A percentile compares a stretch with the other conserved stretches of the same genome.
phyloP scores from a whole-genome alignment of 768 basidiomycete genomes.

The Russula sp. region DNA sequence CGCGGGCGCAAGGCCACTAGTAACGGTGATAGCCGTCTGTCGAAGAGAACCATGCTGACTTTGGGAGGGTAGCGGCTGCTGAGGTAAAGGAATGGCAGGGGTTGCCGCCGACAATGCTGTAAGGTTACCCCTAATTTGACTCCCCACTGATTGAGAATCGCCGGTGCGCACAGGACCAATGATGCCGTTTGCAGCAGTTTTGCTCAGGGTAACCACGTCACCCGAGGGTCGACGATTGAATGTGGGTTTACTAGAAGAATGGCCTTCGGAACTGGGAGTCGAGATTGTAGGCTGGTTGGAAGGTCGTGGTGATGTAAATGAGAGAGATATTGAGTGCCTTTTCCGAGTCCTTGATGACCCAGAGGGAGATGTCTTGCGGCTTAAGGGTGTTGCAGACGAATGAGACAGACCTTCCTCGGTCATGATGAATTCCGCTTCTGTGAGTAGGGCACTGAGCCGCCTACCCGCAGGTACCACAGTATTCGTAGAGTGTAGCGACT shows the following conservation, averaged over 20 bases:
- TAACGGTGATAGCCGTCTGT: slow-evolving; percentile 69
- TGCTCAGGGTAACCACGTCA: slow-evolving; percentile 36
- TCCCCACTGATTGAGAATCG: slow-evolving; percentile 31
- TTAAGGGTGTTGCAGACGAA: slow-evolving; percentile 12
- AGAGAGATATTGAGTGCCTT: slow-evolving; percentile 61
- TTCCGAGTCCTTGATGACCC: slow-evolving; percentile 43
- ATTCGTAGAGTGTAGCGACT: slow-evolving; percentile 65
- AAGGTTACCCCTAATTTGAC: slow-evolving; percentile 41
- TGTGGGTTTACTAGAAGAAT: not conserved
- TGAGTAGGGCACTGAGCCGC: slow-evolving; percentile 59
- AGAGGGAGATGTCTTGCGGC: slow-evolving; percentile 34
- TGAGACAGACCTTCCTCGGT: slow-evolving; percentile 46
- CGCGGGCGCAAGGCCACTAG: slow-evolving; percentile 58
- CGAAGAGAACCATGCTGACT: slow-evolving; percentile 33
- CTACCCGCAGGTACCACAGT: slow-evolving; percentile 63
- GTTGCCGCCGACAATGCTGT: slow-evolving; percentile 38
- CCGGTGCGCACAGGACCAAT: slow-evolving; percentile 33
- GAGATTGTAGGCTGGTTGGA: slow-evolving; percentile 20
- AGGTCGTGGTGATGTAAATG: slow-evolving; percentile 31
- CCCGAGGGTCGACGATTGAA: slow-evolving; percentile 13
- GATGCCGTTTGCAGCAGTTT: slow-evolving; percentile 37
- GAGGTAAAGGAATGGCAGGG: slow-evolving; percentile 25
- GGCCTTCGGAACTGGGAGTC: slow-evolving; percentile 1
- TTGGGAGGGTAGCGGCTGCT: slow-evolving; percentile 24
- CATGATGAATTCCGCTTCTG: slow-evolving; percentile 60